Conservation (phyloP, 768 basidiomycete species). For the Rhizopogon vinicolor region DNA sequence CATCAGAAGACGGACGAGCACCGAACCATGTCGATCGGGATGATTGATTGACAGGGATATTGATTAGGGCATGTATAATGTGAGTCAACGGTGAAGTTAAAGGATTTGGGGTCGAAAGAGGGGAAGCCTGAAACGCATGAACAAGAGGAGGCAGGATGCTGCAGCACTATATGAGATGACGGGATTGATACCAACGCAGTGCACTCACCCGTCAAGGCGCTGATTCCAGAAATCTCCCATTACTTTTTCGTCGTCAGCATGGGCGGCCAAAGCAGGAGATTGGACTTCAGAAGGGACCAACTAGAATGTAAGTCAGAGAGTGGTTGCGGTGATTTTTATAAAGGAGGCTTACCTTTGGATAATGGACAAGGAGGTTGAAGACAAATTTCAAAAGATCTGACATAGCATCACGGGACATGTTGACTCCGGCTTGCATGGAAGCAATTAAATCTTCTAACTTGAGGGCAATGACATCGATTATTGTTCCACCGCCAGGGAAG, state of each 20-base stretch:
- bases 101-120: conserved; percentile 57
- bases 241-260: conserved; percentile 36
- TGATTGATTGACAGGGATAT: conserved; percentile 60
- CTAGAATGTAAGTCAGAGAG: conserved; percentile 4
- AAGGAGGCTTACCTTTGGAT: conserved; percentile 56
- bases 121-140: conserved; percentile 62
- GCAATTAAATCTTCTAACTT: conserved; percentile 57
- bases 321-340: background rate
- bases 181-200: background rate
- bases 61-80: conserved; percentile 76
- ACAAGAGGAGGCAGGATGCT: conserved; percentile 73
- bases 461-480: conserved; percentile 54
- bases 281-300: conserved; percentile 45
- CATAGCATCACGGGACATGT: conserved; percentile 67
- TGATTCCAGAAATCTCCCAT: conserved; percentile 75
- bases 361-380: conserved; percentile 78
- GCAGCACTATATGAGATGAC: background rate
- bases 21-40: conserved; percentile 64
- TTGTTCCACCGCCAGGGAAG: conserved; percentile 31
- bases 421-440: conserved; percentile 44
- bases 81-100: conserved; percentile 75
- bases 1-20: conserved; percentile 24
- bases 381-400: conserved; percentile 80
- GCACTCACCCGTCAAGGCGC: conserved; percentile 62
- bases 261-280: conserved; percentile 6